Base-by-base conservation (phyloP, 352 stramenopile genomes). In the Saprolegnia diclina region DNA sequence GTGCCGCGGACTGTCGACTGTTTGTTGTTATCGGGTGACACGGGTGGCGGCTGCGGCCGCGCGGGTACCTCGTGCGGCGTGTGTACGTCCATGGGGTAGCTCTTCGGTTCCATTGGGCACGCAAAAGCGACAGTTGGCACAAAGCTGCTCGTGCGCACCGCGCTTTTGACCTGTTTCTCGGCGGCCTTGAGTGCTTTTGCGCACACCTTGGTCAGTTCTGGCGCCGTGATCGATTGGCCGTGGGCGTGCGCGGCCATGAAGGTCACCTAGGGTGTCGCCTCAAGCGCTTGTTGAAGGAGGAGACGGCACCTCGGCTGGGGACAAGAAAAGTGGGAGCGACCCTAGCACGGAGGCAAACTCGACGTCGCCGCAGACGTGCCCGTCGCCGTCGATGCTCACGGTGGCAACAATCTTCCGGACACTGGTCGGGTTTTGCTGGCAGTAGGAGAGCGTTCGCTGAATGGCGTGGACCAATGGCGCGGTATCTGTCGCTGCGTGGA, bases 261-360 rank as follows among this genome's bases (percentile, higher is more conserved):
- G 7, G 4, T 3, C 45, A 68, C 50, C 62, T 68, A 61, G 37
- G 6, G 22, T 50, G 0, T 65, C 19, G 11, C 29, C 2, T 35
- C 62, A n/a, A 11, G 18, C 46, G n/a, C n/a, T 9, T 24, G 24
- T 10, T 56, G 22, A 38, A 56, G 0, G 7, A 13, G 29, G 32
- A 50, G 35, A 9, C 45, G 5, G 57, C 13, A 65, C 63, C 19
- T 69, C 21, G n/a, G 5, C 21, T 18, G 45, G 18, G 1, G 63
- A 21, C 5, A 69, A 24, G 53, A 62, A 69, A 18, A 69, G 48
- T 32, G 63, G 63, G 11, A 69, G n/a, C 18, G 19, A n/a, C 18
- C 11, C 26, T 3, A 69, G 37, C 13, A 62, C 16, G 10, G 57
- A 16, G 3, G 24, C 45, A 11, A 65, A n/a, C 14, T 65, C 40